phyloP scores from a whole-genome alignment of 352 stramenopile species.

The Globisporangium rhizosaccharum region DNA sequence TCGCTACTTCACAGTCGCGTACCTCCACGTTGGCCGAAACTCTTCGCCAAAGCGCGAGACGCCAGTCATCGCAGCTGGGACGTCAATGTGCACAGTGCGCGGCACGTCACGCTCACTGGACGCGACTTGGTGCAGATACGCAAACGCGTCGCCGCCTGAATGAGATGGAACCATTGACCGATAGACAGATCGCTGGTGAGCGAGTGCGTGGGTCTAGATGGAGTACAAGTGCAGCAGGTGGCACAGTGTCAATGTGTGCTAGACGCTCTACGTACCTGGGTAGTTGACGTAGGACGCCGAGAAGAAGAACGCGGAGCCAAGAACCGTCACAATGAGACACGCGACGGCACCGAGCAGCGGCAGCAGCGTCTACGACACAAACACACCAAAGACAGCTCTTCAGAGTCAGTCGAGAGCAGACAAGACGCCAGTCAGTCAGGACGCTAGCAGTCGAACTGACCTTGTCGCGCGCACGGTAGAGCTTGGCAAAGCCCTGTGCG shows the following conservation, averaged over 20 bases:
- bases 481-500: constrained; percentile 53
- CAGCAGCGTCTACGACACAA: constrained; percentile 26
- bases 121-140: constrained; percentile 46
- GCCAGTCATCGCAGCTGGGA: constrained; percentile 92
- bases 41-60: constrained; percentile 88
- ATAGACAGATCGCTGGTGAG: too few relatives aligned
- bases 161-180: neutral
- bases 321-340: constrained; percentile 38
- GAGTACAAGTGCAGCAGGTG: neutral
- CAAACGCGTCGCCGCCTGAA: constrained; percentile 64
- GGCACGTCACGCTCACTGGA: constrained; percentile 21
- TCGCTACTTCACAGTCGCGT: constrained; percentile 1
- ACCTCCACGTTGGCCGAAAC: constrained; percentile 61
- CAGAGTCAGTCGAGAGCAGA: neutral
- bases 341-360: constrained; percentile 45
- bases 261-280: constrained; percentile 50
- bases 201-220: neutral
- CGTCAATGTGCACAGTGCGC: constrained; percentile 88
- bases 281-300: constrained; percentile 90
- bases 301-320: constrained; percentile 54
- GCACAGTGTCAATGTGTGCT: neutral
- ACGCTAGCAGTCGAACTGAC: constrained; percentile 16
- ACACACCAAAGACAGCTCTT: neutral
- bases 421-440: neutral
- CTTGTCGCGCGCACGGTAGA: constrained; percentile 60